Evolutionary conservation across 345 rosid genomes (phyloP).

Genomic region (Eucalyptus sideroxylon): DNA sequence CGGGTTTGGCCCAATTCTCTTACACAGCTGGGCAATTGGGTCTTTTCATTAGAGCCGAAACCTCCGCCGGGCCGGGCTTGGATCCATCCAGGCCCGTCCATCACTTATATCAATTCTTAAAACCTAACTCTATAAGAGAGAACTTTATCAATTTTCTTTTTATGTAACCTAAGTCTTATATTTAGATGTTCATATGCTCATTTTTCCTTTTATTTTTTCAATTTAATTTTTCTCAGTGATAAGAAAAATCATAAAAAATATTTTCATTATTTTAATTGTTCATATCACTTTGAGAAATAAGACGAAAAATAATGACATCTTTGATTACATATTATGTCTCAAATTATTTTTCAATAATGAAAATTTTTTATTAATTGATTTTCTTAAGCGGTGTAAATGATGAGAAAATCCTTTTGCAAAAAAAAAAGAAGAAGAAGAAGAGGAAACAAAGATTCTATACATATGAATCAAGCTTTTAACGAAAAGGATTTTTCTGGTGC

Average conservation of each 20-base stretch:
- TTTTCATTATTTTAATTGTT: background rate
- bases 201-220: background rate
- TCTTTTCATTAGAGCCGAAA: background rate
- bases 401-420: background rate
- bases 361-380: background rate
- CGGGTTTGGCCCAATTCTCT: background rate
- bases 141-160: background rate
- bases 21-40: background rate
- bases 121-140: background rate
- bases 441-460: background rate
- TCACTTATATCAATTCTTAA: background rate
- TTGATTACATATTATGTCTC: too few species aligned
- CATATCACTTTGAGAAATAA: background rate
- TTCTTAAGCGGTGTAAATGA: background rate
- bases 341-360: background rate
- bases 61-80: background rate
- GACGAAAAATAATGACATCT: background rate
- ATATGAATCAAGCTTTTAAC: background rate
- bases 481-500: background rate
- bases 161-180: background rate
- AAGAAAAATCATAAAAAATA: background rate
- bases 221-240: background rate
- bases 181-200: background rate
- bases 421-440: fast-evolving
- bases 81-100: background rate